phyloP scores from a whole-genome alignment of 495 filamentous ascomycete genomes.

The Lasiosphaeria hispida region DNA sequence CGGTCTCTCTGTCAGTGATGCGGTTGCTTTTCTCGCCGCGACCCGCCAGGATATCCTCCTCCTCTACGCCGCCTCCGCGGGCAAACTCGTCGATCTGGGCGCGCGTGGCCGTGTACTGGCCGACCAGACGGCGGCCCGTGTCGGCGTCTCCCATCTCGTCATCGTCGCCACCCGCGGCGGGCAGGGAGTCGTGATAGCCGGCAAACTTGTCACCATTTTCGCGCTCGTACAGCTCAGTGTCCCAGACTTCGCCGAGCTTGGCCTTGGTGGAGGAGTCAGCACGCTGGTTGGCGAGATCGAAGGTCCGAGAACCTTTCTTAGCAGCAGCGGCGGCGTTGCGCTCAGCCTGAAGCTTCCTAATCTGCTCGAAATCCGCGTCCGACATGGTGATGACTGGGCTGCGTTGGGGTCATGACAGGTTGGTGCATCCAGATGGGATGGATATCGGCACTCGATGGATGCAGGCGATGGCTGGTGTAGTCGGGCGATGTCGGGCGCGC shows the following conservation, averaged over 20 bases:
- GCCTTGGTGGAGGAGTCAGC: conserved; percentile 90
- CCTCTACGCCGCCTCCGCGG: conserved; percentile 75
- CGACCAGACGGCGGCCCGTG: conserved; percentile 75
- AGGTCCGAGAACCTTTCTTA: conserved; percentile 84
- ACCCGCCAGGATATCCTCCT: conserved; percentile 84
- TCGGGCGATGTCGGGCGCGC: not conserved
- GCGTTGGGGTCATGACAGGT: conserved; percentile 16
- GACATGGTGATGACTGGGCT: conserved; percentile 44
- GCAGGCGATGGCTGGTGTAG: not conserved
- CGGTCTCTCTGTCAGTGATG: conserved; percentile 89
- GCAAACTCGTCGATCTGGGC: conserved; percentile 95
- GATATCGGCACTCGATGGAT: not conserved
- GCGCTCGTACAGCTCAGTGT: conserved; percentile 87
- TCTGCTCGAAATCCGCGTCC: conserved; percentile 77
- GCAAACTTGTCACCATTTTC: conserved; percentile 77
- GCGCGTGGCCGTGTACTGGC: conserved; percentile 92
- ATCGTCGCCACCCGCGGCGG: conserved; percentile 76
- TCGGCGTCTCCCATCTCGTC: conserved; percentile 79
- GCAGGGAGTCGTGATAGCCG: conserved; percentile 87
- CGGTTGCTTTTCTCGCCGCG: conserved; percentile 80
- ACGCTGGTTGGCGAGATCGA: conserved; percentile 83
- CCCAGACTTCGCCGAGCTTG: conserved; percentile 90
- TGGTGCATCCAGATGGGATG: not conserved
- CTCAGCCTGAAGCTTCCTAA: conserved; percentile 83
- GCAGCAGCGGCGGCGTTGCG: conserved; percentile 80